A percentile compares a stretch with the other conserved stretches of the same genome.
phyloP scores from a whole-genome alignment of 2,329 filamentous ascomycete genomes.

The Aspergillus chevalieri region DNA sequence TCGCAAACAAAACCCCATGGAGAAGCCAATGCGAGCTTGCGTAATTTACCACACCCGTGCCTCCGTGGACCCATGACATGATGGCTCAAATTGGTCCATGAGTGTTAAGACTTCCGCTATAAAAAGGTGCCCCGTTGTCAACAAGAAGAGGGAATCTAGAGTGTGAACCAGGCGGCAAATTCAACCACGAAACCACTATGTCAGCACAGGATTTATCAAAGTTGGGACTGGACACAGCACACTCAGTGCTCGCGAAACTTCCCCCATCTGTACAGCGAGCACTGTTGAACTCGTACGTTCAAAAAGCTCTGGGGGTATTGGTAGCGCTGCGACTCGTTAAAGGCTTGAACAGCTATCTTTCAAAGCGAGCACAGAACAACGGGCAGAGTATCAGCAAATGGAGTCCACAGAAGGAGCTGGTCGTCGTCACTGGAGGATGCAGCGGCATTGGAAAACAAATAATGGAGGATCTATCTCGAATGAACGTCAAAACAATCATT shows the following conservation, averaged over 20 bases:
- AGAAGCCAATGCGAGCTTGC: not conserved
- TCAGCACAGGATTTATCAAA: not conserved
- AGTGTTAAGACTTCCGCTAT: not conserved
- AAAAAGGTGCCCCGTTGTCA: not conserved
- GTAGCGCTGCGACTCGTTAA: not conserved
- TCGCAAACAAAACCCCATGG: not conserved
- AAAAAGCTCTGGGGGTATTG: not conserved
- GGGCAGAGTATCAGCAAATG: constrained; percentile 1
- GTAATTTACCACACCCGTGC: not conserved
- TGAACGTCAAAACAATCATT: constrained; percentile 7
- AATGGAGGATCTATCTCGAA: constrained; percentile 8
- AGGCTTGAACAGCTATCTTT: not conserved
- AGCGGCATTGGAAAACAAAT: constrained; percentile 17
- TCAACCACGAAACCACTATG: not conserved
- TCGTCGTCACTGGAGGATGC: constrained; percentile 15
- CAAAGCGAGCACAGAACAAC: constrained; percentile 2
- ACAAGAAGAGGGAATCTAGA: not conserved
- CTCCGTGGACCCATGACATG: not conserved
- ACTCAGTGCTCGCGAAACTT: not conserved
- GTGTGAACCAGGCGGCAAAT: not conserved
- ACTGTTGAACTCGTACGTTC: not conserved
- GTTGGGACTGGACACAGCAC: not conserved
- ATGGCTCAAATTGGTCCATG: not conserved
- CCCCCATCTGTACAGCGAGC: not conserved
- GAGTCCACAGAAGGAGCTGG: constrained; percentile 10